phyloP scores from a whole-genome alignment of 768 basidiomycete genomes.

The Collybia sordida region DNA sequence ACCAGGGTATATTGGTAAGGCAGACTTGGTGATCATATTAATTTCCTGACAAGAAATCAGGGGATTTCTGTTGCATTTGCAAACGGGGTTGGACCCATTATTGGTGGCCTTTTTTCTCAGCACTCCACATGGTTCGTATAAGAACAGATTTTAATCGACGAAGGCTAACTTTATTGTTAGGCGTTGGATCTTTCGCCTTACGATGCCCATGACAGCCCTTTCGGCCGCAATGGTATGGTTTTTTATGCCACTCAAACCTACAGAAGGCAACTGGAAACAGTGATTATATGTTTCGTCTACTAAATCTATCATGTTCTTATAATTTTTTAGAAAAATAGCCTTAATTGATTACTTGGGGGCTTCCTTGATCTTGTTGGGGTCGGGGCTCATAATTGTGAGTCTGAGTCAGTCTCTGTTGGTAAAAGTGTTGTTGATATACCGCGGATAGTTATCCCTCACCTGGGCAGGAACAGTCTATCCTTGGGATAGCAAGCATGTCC shows the following conservation, averaged over 20 bases:
- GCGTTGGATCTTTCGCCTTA: constrained; percentile 58
- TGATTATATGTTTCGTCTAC: constrained; percentile 6
- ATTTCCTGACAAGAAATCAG: neutral
- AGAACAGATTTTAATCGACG: neutral
- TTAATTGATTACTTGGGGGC: constrained; percentile 52
- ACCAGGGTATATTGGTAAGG: constrained; percentile 47
- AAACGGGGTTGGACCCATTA: constrained; percentile 50
- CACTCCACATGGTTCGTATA: constrained; percentile 39
- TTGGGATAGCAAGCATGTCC: constrained; percentile 51
- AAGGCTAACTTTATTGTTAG: neutral
- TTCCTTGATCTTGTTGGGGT: constrained; percentile 43
- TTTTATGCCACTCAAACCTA: constrained; percentile 52
- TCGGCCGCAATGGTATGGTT: constrained; percentile 45
- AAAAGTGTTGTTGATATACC: neutral
- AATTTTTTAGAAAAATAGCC: constrained; percentile 40
- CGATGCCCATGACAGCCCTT: constrained; percentile 42
- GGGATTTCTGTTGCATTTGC: constrained; percentile 48
- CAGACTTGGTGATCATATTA: neutral
- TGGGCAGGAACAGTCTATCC: constrained; percentile 55
- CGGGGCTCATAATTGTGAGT: constrained; percentile 48
- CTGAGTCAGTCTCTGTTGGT: neutral
- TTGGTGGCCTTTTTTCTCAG: constrained; percentile 50
- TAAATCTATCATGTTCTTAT: too few relatives aligned
- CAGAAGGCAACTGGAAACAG: constrained; percentile 45
- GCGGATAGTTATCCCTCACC: constrained; percentile 14